These are phyloP conservation scores for Carex pumila DNA, from an alignment of 176 grass and related monocot species.

Conservation along the genomic window DNA sequence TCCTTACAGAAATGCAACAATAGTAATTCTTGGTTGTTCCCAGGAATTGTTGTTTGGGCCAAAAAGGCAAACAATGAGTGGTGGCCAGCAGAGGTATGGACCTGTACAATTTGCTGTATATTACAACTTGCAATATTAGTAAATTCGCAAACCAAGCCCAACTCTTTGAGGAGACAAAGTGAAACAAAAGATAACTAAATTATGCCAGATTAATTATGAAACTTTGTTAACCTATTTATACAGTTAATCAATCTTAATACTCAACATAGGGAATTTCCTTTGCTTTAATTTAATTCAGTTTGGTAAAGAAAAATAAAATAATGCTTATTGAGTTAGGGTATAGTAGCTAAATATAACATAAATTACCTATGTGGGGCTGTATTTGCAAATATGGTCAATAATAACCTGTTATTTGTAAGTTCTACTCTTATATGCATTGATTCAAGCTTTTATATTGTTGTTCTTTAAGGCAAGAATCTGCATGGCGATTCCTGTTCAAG, in stretches of 20 bases:
- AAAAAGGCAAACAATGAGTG: conserved; percentile 35
- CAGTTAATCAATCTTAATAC: background rate
- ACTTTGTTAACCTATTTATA: background rate
- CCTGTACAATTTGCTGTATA: background rate
- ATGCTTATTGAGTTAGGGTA: background rate
- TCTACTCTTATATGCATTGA: background rate
- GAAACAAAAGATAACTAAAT: background rate
- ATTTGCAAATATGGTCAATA: background rate
- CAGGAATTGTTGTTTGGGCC: conserved; percentile 44
- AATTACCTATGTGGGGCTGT: background rate
- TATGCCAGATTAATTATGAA: background rate
- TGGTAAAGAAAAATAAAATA: background rate
- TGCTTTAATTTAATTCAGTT: background rate
- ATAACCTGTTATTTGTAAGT: background rate
- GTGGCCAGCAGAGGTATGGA: conserved; percentile 43
- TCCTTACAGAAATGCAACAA: background rate
- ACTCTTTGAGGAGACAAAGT: background rate
- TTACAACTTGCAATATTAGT: background rate
- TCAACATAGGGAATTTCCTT: background rate
- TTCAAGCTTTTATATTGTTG: background rate
- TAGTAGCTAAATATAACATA: background rate
- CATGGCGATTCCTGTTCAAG: background rate
- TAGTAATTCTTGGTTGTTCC: conserved; percentile 27
- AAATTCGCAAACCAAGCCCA: background rate
- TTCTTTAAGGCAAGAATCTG: background rate